phyloP scores from a whole-genome alignment of 2,329 filamentous ascomycete species.

The Ascochyta lentis region DNA sequence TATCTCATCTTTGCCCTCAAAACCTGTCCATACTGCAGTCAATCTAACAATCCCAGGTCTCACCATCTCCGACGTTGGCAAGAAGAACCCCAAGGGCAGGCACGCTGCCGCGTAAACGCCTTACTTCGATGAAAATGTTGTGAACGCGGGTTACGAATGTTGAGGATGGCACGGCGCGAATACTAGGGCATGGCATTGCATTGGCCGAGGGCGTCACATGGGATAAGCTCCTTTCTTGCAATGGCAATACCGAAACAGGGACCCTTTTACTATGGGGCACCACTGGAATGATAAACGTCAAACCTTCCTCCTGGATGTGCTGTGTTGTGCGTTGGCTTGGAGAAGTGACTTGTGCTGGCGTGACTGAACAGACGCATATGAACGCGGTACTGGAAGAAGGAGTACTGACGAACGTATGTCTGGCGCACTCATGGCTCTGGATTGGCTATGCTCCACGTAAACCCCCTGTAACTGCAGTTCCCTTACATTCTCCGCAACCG shows the following conservation, averaged over 20 bases:
- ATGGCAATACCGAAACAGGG: conserved; percentile 39
- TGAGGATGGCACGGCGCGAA: conserved; percentile 6
- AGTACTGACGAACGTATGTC: too few species aligned
- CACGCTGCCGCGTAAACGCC: conserved; percentile 42
- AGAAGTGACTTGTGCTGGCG: not conserved
- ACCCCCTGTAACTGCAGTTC: not conserved
- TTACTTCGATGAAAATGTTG: conserved; percentile 9
- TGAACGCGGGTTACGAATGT: conserved; percentile 15
- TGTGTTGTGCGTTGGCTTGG: not conserved
- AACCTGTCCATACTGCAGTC: not conserved
- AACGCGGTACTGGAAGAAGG: too few species aligned
- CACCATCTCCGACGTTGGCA: conserved; percentile 65
- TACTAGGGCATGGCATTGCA: conserved; percentile 28
- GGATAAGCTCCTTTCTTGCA: conserved; percentile 38
- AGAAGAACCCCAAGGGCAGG: conserved; percentile 68
- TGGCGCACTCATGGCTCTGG: too few species aligned
- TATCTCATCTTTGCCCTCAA: too few species aligned
- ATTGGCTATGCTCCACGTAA: not conserved
- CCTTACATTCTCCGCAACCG: not conserved
- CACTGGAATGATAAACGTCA: conserved; percentile 19
- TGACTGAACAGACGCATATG: not conserved
- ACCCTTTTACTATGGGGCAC: conserved; percentile 20
- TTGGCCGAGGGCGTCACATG: conserved; percentile 40
- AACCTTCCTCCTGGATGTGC: conserved; percentile 1
- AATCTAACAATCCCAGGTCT: conserved; percentile 53